A percentile compares a stretch with the other conserved stretches of the same genome.
These are phyloP conservation scores for Hymenoscyphus infarciens DNA, from an alignment of 2,329 filamentous ascomycete genomes.

Conservation along the genomic window DNA sequence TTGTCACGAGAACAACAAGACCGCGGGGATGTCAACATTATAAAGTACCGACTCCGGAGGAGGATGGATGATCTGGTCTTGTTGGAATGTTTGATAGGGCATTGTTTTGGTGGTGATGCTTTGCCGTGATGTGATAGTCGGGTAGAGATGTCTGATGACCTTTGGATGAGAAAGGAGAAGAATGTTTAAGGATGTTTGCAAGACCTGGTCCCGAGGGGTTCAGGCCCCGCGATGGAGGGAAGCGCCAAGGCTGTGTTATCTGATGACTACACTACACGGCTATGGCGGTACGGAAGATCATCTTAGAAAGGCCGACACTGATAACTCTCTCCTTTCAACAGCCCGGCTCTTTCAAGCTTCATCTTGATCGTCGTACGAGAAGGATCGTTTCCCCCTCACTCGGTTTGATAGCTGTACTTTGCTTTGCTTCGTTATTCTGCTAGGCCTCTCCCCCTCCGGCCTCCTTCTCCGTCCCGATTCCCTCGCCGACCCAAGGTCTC, in stretches of 20 bases:
- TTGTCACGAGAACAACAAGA: constrained; percentile 5
- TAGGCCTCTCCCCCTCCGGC: not conserved
- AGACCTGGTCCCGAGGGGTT: not conserved
- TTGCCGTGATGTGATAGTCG: not conserved
- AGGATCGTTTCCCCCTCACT: too few species aligned
- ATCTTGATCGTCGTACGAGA: too few species aligned
- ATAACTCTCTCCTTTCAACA: not conserved
- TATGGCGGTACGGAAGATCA: constrained; percentile 3
- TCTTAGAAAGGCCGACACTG: not conserved
- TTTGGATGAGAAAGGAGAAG: too few species aligned
- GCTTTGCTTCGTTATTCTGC: too few species aligned
- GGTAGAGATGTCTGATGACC: not conserved
- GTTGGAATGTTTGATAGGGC: not conserved
- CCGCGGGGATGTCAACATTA: constrained; percentile 1
- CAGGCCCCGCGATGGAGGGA: not conserved
- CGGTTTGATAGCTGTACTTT: too few species aligned
- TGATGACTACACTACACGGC: not conserved
- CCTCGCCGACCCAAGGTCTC: not conserved
- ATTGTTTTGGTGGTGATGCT: not conserved
- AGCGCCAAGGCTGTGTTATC: not conserved
- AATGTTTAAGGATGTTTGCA: not conserved
- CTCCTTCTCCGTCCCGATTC: not conserved
- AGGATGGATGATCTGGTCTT: too few species aligned
- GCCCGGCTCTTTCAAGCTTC: too few species aligned
- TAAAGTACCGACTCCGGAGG: too few species aligned